Evolutionary conservation across 2,329 filamentous ascomycete genomes (phyloP), one percentile per base, ranked within the genome.

Genomic region (Cladosporium sp.): DNA sequence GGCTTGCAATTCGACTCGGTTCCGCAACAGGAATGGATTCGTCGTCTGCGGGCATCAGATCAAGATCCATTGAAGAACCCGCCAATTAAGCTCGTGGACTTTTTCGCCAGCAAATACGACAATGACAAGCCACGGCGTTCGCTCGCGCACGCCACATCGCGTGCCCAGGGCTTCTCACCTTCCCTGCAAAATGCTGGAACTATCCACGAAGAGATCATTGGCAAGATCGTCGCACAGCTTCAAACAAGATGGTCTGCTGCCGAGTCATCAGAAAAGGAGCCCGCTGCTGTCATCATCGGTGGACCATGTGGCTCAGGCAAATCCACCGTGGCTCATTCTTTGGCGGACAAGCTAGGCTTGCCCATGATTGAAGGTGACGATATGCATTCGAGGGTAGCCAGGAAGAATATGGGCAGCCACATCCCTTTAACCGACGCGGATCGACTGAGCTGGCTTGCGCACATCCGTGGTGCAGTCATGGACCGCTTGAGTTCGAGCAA

Each of bases 141-240:
- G 59, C 65, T 80, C 1, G 52, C 78, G 57, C 80, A 80, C 53
- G 72, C 75, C 41, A 71, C 72, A 38, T 70, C 72, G 16, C 63
- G 59, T 3, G 64, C 67, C 0, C 48, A 38, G 27, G 20, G 38
- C 9, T 39, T 29, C 22, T 41, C 52, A 8, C 52, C 52, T 1
- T 42, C 32, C 7, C 41, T 67, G 63, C 0, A 38, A 25, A 52
- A 51, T 5, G 53, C 51, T n/a, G 54, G 43, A n/a, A 35, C 27
- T 1, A 38, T 63, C 22, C 59, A 61, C 15, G 51, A 38, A 15
- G 60, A 51, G 2, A 57, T 64, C 7, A 51, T 63, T 7, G 15
- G 47, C 11, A 59, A 60, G n/a, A 63, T 65, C 36, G 54, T 57
- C n/a, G 39, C 48, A 1, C 46, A 50, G 13, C 52, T 58, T 9